Conservation (phyloP, 768 basidiomycete species). For the Termitomyces sp. region DNA sequence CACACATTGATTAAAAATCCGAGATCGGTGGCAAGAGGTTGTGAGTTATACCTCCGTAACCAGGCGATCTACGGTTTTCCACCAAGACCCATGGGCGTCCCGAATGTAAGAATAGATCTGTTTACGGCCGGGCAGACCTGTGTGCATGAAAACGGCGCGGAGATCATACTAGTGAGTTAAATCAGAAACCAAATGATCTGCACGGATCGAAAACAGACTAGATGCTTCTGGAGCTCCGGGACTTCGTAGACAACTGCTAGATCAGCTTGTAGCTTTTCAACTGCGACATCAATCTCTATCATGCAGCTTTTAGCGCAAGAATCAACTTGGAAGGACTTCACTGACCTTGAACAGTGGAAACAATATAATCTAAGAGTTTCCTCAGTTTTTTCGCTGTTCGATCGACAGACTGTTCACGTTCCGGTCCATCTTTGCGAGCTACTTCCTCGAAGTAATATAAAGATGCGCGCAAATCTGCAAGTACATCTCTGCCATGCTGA, state of each 20-base stretch:
- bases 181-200: background rate
- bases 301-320: background rate
- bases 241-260: constrained; percentile 47
- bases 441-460: constrained; percentile 71
- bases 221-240: constrained; percentile 57
- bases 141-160: constrained; percentile 71
- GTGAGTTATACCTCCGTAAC: constrained; percentile 50
- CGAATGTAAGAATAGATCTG: constrained; percentile 77
- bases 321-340: background rate
- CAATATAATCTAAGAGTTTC: constrained; percentile 43
- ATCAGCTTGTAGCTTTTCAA: constrained; percentile 38
- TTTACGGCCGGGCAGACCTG: constrained; percentile 70
- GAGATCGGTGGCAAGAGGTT: background rate
- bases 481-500: constrained; percentile 52
- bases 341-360: constrained; percentile 49
- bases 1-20: background rate
- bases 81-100: constrained; percentile 60
- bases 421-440: constrained; percentile 42
- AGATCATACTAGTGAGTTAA: constrained; percentile 59
- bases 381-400: constrained; percentile 45
- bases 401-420: constrained; percentile 38
- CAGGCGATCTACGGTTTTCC: constrained; percentile 70
- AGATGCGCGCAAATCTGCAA: constrained; percentile 54
- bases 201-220: constrained; percentile 29
- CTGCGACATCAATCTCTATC: constrained; percentile 47